phyloP scores from a whole-genome alignment of 495 filamentous ascomycete species.

The Tuber magnatum region DNA sequence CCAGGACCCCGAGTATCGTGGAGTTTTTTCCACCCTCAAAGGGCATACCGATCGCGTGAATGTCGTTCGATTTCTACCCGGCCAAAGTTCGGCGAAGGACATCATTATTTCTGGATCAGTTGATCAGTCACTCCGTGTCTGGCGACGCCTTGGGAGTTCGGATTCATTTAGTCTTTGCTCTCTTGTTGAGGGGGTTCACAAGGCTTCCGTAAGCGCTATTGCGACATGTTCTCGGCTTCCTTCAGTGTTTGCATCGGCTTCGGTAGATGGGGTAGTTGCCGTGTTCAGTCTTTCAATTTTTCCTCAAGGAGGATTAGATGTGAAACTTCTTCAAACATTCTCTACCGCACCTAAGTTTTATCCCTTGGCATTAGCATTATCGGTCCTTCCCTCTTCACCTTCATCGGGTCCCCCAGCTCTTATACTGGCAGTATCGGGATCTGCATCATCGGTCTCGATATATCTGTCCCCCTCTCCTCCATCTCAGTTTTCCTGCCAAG shows the following conservation, averaged over 20 bases:
- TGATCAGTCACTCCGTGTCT: slow-evolving; percentile 71
- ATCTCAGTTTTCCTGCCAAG: slow-evolving; percentile 60
- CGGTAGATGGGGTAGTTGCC: slow-evolving; percentile 74
- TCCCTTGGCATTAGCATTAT: slow-evolving; percentile 65
- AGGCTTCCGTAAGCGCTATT: slow-evolving; percentile 72
- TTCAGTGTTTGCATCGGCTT: slow-evolving; percentile 52
- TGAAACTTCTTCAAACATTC: slow-evolving; percentile 61
- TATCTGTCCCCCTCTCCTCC: slow-evolving; percentile 52
- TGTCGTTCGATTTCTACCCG: slow-evolving; percentile 69
- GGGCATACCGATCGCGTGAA: slow-evolving; percentile 79
- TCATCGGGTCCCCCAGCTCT: slow-evolving; percentile 47
- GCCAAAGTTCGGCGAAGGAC: slow-evolving; percentile 44
- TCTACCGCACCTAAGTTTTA: slow-evolving; percentile 67
- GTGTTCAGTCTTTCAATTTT: slow-evolving; percentile 52
- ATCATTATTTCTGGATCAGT: slow-evolving; percentile 72
- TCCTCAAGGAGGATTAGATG: slow-evolving; percentile 38
- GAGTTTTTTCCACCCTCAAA: slow-evolving; percentile 62
- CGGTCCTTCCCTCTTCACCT: slow-evolving; percentile 47
- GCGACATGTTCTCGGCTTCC: slow-evolving; percentile 44
- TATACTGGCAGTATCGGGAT: slow-evolving; percentile 76
- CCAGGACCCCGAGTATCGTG: slow-evolving; percentile 50
- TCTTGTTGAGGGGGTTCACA: slow-evolving; percentile 54
- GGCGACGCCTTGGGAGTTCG: slow-evolving; percentile 47
- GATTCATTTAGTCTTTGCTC: slow-evolving; percentile 44
- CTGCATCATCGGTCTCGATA: slow-evolving; percentile 67